Evolutionary conservation across 2,329 filamentous ascomycete species (phyloP).

Genomic region (Xylaria sp.): DNA sequence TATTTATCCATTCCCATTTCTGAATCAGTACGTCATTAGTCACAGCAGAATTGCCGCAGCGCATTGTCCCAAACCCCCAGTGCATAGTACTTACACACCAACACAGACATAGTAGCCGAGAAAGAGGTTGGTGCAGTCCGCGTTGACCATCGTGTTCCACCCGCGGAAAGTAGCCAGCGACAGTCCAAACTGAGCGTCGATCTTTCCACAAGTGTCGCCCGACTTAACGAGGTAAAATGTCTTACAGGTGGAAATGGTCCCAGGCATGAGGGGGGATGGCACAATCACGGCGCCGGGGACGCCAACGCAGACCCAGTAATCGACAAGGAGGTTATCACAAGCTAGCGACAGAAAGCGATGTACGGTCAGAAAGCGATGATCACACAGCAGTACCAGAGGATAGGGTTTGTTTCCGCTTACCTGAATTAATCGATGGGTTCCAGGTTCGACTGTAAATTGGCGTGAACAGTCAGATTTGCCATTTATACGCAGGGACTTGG

Average conservation of each 20-base stretch:
- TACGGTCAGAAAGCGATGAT: neutral
- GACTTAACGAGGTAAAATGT: neutral
- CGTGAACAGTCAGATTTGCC: neutral
- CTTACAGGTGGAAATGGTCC: neutral
- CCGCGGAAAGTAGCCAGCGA: neutral
- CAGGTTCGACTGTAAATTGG: neutral
- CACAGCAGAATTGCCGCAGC: too few relatives aligned
- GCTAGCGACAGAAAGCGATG: neutral
- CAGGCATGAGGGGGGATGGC: neutral
- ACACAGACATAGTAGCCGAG: neutral
- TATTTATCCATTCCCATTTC: too few relatives aligned
- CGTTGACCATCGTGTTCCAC: neutral
- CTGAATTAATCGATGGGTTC: neutral
- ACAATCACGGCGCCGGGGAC: neutral
- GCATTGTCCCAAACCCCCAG: neutral
- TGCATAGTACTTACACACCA: neutral
- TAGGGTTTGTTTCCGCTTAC: neutral
- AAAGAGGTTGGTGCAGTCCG: neutral
- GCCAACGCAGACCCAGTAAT: constrained; percentile 1
- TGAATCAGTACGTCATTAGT: too few relatives aligned
- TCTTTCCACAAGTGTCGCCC: neutral
- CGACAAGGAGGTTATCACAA: neutral
- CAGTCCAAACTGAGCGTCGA: neutral
- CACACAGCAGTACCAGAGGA: neutral
- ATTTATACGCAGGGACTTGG: neutral